Base-by-base conservation (phyloP, 352 stramenopile genomes). In the Pythium aquatile region DNA sequence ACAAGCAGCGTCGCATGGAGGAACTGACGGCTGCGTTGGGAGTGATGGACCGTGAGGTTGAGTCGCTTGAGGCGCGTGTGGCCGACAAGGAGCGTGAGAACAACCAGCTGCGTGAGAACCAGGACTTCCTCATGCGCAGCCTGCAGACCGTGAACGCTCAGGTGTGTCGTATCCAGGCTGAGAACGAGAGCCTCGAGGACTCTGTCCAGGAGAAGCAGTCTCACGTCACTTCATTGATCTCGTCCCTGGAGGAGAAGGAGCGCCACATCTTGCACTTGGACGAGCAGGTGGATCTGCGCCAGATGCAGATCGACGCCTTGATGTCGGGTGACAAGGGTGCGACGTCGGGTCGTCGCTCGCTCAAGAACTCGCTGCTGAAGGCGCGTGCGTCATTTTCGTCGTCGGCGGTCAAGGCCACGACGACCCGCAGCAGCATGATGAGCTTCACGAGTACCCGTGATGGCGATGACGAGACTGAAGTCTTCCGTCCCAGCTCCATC, bases 31-130 rank as follows among this genome's bases (percentile, higher is more conserved):
- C 79, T 3, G 78, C 83, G n/a, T 32, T 91, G 17, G 60, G 66
- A 32, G 76, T 86, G 20, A 85, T 91, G 78, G 79, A 93, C 66
- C 80, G 79, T 40, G 84, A 93, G 62, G 79, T 90, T 8, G 73
- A 79, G 54, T 66, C 69, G 16, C 66, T 93, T 5, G 81, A 93
- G 64, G 56, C 65, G 2, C 77, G 77, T 26, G 68, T 90, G 13
- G 81, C 72, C 5, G 73, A 68, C 51, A 85, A 88, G 60, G 69
- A 84, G 58, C 75, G 68, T 29, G 81, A 88, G 52, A 80, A 83
- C 58, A 60, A 79, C 44, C 61, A 83, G 58, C 69, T 92, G 4
- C 85, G 86, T 51, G 69, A 81, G 13, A 90, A 87, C 61, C 67
- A 78, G 29, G 67, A 77, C 10, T 70, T 70, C 13, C 55, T 82